phyloP scores from a whole-genome alignment of 1,139 yeast genomes.

The Geotrichum candidum region DNA sequence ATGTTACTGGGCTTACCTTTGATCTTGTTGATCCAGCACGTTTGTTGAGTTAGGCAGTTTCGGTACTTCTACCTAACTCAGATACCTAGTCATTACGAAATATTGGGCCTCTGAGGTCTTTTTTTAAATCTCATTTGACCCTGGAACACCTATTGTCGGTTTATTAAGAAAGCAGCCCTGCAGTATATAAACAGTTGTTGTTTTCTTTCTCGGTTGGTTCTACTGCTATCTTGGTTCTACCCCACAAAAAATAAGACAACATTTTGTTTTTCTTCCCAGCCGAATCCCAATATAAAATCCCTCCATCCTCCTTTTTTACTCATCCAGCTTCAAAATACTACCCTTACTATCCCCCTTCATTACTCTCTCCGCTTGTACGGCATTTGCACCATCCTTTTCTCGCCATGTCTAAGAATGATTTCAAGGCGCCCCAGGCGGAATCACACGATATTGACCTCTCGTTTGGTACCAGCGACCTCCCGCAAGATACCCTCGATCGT shows the following conservation, averaged over 20 bases:
- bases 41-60: too few species aligned
- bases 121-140: too few species aligned
- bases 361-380: not conserved
- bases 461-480: slow-evolving; percentile 2
- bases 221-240: not conserved
- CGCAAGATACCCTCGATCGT: slow-evolving; percentile 1
- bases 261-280: not conserved
- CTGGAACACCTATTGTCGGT: too few species aligned
- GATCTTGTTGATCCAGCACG: too few species aligned
- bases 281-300: not conserved
- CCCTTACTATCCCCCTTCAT: not conserved
- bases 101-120: too few species aligned
- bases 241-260: not conserved
- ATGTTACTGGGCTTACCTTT: too few species aligned
- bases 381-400: not conserved
- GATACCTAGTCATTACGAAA: too few species aligned
- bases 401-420: not conserved
- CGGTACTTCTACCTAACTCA: too few species aligned
- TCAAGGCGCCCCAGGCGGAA: not conserved
- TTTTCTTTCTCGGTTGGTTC: too few species aligned
- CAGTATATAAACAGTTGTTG: not conserved
- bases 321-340: not conserved
- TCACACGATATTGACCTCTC: slow-evolving; percentile 10
- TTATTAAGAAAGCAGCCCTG: not conserved
- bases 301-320: not conserved